Conservation (phyloP, 768 basidiomycete genomes). For the Boletus tomentosulus region DNA sequence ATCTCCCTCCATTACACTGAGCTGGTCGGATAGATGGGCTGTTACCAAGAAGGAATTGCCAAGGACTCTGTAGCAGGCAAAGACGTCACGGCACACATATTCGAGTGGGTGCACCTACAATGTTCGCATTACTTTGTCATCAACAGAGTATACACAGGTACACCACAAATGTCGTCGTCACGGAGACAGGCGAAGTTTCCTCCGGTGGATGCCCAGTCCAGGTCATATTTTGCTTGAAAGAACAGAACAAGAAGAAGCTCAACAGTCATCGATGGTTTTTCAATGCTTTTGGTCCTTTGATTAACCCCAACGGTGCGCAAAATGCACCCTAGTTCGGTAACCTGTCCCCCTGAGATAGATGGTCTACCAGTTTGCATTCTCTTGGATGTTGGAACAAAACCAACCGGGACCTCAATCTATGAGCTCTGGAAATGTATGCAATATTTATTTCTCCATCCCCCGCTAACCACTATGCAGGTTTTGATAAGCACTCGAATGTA, state of each 20-base stretch:
- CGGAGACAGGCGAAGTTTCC: conserved; percentile 76
- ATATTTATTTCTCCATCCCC: not conserved
- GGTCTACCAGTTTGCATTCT: conserved; percentile 68
- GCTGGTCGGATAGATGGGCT: conserved; percentile 58
- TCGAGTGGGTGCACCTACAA: conserved; percentile 57
- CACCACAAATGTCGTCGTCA: conserved; percentile 74
- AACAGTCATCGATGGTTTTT: conserved; percentile 98
- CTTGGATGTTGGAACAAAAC: conserved; percentile 94
- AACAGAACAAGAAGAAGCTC: conserved; percentile 96
- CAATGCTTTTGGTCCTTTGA: conserved; percentile 87
- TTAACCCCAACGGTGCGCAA: conserved; percentile 70
- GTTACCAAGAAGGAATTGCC: conserved; percentile 85
- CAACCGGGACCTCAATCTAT: conserved; percentile 91
- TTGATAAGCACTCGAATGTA: conserved; percentile 79
- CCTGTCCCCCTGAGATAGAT: not conserved
- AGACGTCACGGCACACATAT: conserved; percentile 91
- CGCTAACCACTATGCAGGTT: conserved; percentile 36
- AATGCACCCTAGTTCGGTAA: not conserved
- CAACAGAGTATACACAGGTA: conserved; percentile 41
- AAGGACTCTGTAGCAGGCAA: conserved; percentile 87
- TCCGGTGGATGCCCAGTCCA: conserved; percentile 77
- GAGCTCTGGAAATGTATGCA: conserved; percentile 87
- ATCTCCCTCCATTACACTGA: not conserved
- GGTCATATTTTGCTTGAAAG: conserved; percentile 87
- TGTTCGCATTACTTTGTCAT: not conserved